A percentile compares a stretch with the other conserved stretches of the same genome.
Conservation (phyloP, 108 stramenopile species). For the Chaetoceros tenuissimus region DNA sequence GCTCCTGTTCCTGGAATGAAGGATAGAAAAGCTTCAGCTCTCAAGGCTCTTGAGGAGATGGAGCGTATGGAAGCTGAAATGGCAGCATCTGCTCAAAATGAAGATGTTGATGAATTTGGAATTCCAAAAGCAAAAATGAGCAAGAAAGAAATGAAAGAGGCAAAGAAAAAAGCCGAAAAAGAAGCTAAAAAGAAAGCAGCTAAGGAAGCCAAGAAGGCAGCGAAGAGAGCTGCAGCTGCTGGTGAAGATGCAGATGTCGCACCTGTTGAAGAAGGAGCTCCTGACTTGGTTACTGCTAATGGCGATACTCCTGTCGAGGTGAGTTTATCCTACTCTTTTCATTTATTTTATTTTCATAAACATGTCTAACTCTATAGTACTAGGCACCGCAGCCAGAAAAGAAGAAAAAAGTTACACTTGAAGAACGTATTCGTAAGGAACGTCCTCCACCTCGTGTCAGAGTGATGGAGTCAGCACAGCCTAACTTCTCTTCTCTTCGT, state of each 20-base stretch:
- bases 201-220: slow-evolving; percentile 22
- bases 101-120: not conserved
- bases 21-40: slow-evolving; percentile 1
- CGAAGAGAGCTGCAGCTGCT: slow-evolving; percentile 16
- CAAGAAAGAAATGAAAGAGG: slow-evolving; percentile 37
- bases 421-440: slow-evolving; percentile 87
- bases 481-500: slow-evolving; percentile 78
- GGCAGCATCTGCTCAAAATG: slow-evolving; percentile 9
- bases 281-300: slow-evolving; percentile 1
- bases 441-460: slow-evolving; percentile 89
- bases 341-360: not conserved
- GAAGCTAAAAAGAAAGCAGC: slow-evolving; percentile 25
- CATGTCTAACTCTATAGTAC: not conserved
- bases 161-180: slow-evolving; percentile 27
- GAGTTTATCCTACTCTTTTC: not conserved
- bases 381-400: not conserved
- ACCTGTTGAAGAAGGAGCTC: slow-evolving; percentile 5
- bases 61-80: slow-evolving; percentile 16
- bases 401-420: slow-evolving; percentile 55
- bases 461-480: slow-evolving; percentile 81
- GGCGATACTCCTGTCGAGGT: slow-evolving; percentile 11
- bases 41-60: slow-evolving; percentile 37
- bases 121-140: slow-evolving; percentile 7
- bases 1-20: slow-evolving; percentile 1
- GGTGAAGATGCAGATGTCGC: slow-evolving; percentile 12